Evolutionary conservation across 176 grass and related monocot species (phyloP).

Genomic region (Triticum turgidum): DNA sequence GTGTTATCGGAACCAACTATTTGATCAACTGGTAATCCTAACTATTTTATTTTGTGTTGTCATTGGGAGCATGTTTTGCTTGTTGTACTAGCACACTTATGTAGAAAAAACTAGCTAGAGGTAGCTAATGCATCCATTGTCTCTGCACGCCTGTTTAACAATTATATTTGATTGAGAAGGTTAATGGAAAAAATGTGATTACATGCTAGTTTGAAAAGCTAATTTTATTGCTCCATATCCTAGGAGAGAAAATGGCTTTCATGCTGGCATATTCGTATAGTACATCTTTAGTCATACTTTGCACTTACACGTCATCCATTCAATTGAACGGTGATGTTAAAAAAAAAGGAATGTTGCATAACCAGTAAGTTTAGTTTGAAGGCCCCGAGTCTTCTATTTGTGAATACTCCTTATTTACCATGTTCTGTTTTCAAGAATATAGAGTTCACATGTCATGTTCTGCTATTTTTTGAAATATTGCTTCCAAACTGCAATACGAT

Average conservation of each 20-base stretch:
- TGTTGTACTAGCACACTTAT: too few species aligned
- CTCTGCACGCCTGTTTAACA: not conserved
- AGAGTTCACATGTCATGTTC: not conserved
- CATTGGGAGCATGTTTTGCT: too few species aligned
- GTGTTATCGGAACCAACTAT: too few species aligned
- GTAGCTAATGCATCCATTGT: not conserved
- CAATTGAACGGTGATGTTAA: not conserved
- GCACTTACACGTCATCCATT: too few species aligned
- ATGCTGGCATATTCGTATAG: not conserved
- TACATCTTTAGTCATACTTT: not conserved
- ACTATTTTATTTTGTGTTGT: too few species aligned
- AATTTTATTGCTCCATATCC: not conserved
- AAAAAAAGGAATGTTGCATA: not conserved
- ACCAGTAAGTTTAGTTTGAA: not conserved
- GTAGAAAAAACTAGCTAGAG: not conserved
- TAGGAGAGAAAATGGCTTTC: not conserved
- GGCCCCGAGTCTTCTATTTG: too few species aligned
- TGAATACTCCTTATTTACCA: not conserved
- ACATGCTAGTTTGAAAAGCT: not conserved
- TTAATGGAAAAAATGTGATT: too few species aligned
- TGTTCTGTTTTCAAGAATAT: not conserved
- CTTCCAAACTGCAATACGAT: not conserved
- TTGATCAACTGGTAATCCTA: too few species aligned
- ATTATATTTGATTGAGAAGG: not conserved
- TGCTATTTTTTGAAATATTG: not conserved